phyloP scores from a whole-genome alignment of 306 rosid species.

The barrel medic (Medicago truncatula) region DNA sequence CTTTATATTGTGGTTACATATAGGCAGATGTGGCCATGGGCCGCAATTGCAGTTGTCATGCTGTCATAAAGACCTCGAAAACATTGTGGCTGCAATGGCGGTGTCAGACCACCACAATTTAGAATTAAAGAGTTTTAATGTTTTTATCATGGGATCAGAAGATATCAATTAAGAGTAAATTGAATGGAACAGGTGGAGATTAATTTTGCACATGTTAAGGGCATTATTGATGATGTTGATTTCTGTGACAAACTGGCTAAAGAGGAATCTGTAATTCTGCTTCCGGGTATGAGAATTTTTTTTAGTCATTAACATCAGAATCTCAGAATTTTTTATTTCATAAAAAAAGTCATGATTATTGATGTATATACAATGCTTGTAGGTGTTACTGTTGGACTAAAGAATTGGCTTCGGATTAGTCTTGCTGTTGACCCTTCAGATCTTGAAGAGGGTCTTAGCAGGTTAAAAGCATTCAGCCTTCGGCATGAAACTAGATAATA shows the following conservation, averaged over 20 bases:
- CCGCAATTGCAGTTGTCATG: neutral
- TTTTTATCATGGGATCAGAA: constrained; percentile 21
- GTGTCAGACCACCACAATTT: neutral
- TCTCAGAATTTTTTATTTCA: neutral
- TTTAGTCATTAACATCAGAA: neutral
- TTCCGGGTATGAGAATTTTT: constrained; percentile 55
- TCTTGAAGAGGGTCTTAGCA: constrained; percentile 59
- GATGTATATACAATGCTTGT: constrained; percentile 23
- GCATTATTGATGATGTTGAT: constrained; percentile 64
- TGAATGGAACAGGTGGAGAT: constrained; percentile 59
- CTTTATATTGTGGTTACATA: neutral
- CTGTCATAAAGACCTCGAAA: neutral
- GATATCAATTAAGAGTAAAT: neutral
- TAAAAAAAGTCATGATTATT: constrained; percentile 5
- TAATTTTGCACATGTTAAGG: constrained; percentile 53
- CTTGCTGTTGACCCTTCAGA: constrained; percentile 48
- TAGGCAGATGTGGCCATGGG: neutral
- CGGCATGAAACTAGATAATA: constrained; percentile 43
- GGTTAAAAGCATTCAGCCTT: constrained; percentile 60
- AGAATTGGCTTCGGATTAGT: constrained; percentile 66
- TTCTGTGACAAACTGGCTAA: constrained; percentile 62
- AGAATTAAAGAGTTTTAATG: neutral
- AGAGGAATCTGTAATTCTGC: constrained; percentile 68
- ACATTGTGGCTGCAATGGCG: neutral
- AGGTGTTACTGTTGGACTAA: constrained; percentile 68